Conservation (phyloP, 768 basidiomycete species). For the Artomyces pyxidatus region DNA sequence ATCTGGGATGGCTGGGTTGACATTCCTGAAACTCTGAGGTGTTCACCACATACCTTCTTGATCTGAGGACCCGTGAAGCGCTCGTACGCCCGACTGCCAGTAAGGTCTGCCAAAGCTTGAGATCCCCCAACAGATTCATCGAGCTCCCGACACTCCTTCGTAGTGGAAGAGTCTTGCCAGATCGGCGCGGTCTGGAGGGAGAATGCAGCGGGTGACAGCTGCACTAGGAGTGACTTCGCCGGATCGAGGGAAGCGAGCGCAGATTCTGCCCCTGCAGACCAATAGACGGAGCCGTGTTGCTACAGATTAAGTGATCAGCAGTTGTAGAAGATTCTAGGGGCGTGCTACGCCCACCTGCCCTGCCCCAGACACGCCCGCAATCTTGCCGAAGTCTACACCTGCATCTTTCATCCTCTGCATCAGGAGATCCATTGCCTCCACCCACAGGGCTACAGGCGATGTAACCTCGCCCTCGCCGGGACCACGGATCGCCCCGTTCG, state of each 20-base stretch:
- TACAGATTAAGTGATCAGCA: conserved; percentile 19
- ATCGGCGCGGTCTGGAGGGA: conserved; percentile 64
- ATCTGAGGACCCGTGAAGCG: conserved; percentile 87
- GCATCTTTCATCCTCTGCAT: conserved; percentile 51
- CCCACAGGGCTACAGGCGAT: conserved; percentile 75
- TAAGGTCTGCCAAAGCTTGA: conserved; percentile 62
- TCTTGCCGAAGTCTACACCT: conserved; percentile 49
- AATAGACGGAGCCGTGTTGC: conserved; percentile 88
- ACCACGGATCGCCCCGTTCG: conserved; percentile 57
- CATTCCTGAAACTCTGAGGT: no score
- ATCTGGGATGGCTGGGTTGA: conserved; percentile 33
- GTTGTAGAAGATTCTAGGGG: not conserved
- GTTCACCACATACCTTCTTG: conserved; percentile 43
- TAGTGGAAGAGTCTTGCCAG: conserved; percentile 90
- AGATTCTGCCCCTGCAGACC: conserved; percentile 49
- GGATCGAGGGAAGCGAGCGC: conserved; percentile 49
- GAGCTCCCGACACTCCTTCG: conserved; percentile 59
- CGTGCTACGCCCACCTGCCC: conserved; percentile 50
- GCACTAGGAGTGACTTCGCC: conserved; percentile 40
- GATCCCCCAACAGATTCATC: conserved; percentile 64
- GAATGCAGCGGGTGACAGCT: conserved; percentile 60
- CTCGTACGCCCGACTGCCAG: conserved; percentile 80
- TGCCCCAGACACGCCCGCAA: conserved; percentile 66
- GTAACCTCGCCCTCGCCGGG: conserved; percentile 67
- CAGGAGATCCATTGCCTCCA: conserved; percentile 79